Evolutionary conservation across 371 early-diverging fungal genomes (phyloP).

Genomic region (Mucor sp.): DNA sequence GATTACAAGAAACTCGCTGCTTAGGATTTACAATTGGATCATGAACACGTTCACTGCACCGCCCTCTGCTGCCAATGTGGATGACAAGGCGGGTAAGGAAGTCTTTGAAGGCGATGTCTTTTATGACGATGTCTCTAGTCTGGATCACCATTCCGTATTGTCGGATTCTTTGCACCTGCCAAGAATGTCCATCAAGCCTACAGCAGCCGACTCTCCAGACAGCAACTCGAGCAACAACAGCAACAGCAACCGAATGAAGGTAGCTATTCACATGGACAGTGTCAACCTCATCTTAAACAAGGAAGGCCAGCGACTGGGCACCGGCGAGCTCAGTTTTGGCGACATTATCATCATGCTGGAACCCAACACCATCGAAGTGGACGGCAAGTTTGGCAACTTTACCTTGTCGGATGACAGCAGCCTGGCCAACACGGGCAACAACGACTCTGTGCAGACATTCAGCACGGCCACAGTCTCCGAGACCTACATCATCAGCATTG

Average conservation of each 20-base stretch:
- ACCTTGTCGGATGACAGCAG: slow-evolving; percentile 61
- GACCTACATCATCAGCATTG: slow-evolving; percentile 64
- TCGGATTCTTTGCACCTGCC: not conserved
- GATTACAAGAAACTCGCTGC: slow-evolving; percentile 70
- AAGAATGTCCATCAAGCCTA: not conserved
- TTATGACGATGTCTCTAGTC: slow-evolving; percentile 4
- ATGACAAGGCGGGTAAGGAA: not conserved
- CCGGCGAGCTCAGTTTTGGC: slow-evolving; percentile 61
- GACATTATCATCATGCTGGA: slow-evolving; percentile 56
- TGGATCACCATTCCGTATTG: not conserved
- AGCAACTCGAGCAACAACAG: not conserved
- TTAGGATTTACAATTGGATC: slow-evolving; percentile 77
- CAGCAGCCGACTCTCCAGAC: not conserved
- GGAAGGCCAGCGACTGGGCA: slow-evolving; percentile 63
- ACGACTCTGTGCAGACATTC: not conserved
- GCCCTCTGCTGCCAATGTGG: not conserved
- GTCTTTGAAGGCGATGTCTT: slow-evolving; percentile 4
- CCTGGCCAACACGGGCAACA: not conserved
- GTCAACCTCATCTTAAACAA: slow-evolving; percentile 69
- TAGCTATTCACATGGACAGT: slow-evolving; percentile 65
- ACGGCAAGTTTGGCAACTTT: slow-evolving; percentile 75
- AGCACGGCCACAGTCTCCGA: slow-evolving; percentile 12
- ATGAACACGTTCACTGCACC: slow-evolving; percentile 70
- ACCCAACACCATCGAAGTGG: slow-evolving; percentile 50
- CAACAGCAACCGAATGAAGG: slow-evolving; percentile 50